Base-by-base conservation (phyloP, 2,329 filamentous ascomycete species). In the Passalora sequoiae region DNA sequence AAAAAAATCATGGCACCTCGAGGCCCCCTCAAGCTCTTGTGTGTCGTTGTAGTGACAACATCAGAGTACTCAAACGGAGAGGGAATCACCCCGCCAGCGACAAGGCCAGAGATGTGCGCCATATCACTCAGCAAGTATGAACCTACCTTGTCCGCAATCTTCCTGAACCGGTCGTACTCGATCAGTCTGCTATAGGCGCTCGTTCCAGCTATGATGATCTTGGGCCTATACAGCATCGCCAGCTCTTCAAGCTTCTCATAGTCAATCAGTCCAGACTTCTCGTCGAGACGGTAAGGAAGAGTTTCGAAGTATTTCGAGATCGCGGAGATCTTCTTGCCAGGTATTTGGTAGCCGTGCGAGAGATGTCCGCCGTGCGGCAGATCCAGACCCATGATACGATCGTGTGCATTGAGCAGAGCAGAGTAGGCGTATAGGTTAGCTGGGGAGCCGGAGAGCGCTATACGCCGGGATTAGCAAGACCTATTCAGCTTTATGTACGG, bases 271-370 rank as follows among this genome's bases (percentile, higher is more conserved):
- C 92, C 92, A 4, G 91, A 97, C 51, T 82, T 76, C 63, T 94
- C 86, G 71, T 96, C 81, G 42, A 97, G 78, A 47, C 88, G 83
- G 75, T 98, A 98, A 4, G 92, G 92, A 51, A 98, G 74, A 25
- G 92, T 98, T 73, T 98, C 92, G 66, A 98, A 98, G 73, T 98
- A 98, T 65, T 94, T 97, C 45, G 91, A 97, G 55, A 98, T 83
- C 60, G 89, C 89, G n/a, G 91, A 97, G 66, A 98, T 97, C 78
- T 98, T 98, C 76, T 86, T 87, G 64, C 84, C 81, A 22, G 92
- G 87, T 24, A 87, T 97, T 73, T 98, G 92, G 74, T 98, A 98
- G 57, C 92, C 92, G 75, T 98, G 92, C 67, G 83, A 89, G 72
- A 96, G 76, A 73, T 96, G 89, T 56, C 89, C 89, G 70, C 89